phyloP scores from a whole-genome alignment of 495 filamentous ascomycete species.

The Neurospora hispaniola region DNA sequence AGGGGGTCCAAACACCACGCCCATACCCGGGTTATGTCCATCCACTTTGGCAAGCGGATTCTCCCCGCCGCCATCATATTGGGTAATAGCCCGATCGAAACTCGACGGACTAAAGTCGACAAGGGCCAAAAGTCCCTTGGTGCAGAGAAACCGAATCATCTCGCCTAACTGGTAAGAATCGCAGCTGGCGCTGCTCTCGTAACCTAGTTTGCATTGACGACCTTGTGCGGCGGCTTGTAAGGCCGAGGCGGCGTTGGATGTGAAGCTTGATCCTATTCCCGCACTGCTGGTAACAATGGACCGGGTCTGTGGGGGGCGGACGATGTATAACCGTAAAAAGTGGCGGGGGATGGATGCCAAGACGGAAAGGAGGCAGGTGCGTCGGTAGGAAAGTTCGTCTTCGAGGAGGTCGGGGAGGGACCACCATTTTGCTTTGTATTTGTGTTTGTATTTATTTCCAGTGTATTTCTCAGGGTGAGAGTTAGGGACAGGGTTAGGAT shows the following conservation, averaged over 20 bases:
- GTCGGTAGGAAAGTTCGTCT: constrained; percentile 58
- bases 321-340: constrained; percentile 60
- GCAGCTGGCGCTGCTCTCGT: constrained; percentile 63
- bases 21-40: neutral
- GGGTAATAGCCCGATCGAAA: constrained; percentile 8
- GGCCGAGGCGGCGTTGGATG: neutral
- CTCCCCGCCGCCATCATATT: neutral
- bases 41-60: neutral
- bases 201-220: constrained; percentile 65
- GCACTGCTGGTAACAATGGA: neutral
- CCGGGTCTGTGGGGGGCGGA: constrained; percentile 19
- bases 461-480: no score
- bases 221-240: neutral
- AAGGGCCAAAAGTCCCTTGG: constrained; percentile 40
- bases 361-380: constrained; percentile 60
- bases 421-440: constrained; percentile 51
- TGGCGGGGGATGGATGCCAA: constrained; percentile 65
- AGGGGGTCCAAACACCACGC: neutral
- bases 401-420: constrained; percentile 64
- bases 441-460: no score
- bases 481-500: no score
- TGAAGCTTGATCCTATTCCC: neutral
- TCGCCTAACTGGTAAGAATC: constrained; percentile 83
- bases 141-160: constrained; percentile 67
- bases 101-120: constrained; percentile 32